These are phyloP conservation scores for Abelmoschus esculentus DNA, from an alignment of 345 rosid genomes.

Conservation along the genomic window DNA sequence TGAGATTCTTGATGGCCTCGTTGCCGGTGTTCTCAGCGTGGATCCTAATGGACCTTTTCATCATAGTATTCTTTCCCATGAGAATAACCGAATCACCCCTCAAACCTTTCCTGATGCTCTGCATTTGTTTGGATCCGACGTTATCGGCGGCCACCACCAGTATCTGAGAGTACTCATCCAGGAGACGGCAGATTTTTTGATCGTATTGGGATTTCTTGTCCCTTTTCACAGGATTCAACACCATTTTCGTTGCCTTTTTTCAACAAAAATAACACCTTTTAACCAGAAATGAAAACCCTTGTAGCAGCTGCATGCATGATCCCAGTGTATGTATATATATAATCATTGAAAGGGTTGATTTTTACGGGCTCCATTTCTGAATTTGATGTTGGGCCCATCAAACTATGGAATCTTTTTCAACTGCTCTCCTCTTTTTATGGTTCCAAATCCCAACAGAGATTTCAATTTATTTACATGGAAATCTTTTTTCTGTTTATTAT, in stretches of 20 bases:
- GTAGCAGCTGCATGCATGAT: not conserved
- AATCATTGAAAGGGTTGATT: not conserved
- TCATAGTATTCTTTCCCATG: constrained; percentile 83
- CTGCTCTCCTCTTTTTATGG: not conserved
- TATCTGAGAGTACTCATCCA: constrained; percentile 65
- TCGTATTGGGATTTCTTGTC: constrained; percentile 56
- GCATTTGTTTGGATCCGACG: constrained; percentile 71
- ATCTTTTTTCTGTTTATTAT: too few species aligned
- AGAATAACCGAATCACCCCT: constrained; percentile 60
- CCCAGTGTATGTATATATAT: not conserved
- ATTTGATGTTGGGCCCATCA: not conserved
- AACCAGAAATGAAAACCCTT: not conserved
- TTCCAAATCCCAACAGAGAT: too few species aligned
- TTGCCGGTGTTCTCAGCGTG: constrained; percentile 53
- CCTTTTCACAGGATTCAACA: not conserved
- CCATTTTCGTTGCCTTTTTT: not conserved
- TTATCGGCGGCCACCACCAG: constrained; percentile 62
- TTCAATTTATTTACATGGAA: too few species aligned
- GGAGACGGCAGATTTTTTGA: constrained; percentile 51
- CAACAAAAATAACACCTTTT: not conserved
- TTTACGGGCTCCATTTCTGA: not conserved
- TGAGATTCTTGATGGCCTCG: constrained; percentile 29
- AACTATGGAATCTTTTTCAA: not conserved
- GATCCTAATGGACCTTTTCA: constrained; percentile 62
- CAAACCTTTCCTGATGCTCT: constrained; percentile 53